These are phyloP conservation scores for Carex pumila DNA, from an alignment of 176 grass and related monocot genomes.

Conservation along the genomic window DNA sequence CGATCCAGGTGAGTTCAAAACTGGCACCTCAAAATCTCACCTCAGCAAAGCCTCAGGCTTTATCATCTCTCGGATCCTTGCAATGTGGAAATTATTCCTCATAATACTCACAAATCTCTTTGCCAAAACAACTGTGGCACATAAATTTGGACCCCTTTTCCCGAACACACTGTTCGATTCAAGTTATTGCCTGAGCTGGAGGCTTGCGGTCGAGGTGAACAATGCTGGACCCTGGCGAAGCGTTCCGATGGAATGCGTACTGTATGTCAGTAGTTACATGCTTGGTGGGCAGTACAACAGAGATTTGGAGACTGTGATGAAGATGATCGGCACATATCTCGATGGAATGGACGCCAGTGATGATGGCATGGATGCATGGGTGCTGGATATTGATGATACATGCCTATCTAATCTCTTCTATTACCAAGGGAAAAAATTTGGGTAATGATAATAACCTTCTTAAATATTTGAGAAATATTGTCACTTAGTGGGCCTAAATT, in stretches of 20 bases:
- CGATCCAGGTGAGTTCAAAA: constrained; percentile 1
- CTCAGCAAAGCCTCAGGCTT: background rate
- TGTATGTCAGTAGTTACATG: constrained; percentile 73
- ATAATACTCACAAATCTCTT: constrained; percentile 30
- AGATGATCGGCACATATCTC: constrained; percentile 41
- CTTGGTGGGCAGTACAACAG: constrained; percentile 68
- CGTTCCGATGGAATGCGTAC: constrained; percentile 55
- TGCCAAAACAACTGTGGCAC: background rate
- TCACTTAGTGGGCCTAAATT: background rate
- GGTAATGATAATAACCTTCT: constrained; percentile 19
- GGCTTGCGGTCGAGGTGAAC: constrained; percentile 86
- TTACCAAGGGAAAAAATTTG: constrained; percentile 63
- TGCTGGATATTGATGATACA: constrained; percentile 90
- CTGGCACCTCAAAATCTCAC: constrained; percentile 8
- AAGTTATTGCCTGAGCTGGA: constrained; percentile 73
- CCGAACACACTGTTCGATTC: constrained; percentile 27
- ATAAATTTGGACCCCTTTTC: constrained; percentile 10
- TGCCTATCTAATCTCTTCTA: constrained; percentile 85
- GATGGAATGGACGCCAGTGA: constrained; percentile 25
- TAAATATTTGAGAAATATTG: background rate
- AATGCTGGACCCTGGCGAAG: constrained; percentile 64
- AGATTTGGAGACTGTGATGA: constrained; percentile 55
- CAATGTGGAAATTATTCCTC: constrained; percentile 30
- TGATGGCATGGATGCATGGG: constrained; percentile 84
- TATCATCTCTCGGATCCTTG: constrained; percentile 16